phyloP scores from a whole-genome alignment of 2,329 filamentous ascomycete genomes.

The Apiospora koreana region DNA sequence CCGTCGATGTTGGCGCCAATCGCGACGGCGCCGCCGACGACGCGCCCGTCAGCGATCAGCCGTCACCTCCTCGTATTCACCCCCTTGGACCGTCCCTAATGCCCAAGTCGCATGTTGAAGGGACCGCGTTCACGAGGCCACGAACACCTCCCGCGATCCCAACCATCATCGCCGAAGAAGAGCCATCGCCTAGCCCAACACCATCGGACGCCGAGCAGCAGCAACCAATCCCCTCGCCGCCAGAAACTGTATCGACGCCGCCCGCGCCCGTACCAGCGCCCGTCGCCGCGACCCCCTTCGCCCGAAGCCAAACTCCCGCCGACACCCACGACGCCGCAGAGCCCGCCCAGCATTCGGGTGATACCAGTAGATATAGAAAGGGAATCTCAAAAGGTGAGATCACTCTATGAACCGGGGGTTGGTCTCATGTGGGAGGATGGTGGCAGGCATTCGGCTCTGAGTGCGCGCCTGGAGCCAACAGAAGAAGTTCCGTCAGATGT shows the following conservation, averaged over 20 bases:
- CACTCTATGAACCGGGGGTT: conserved; percentile 62
- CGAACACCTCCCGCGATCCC: not conserved
- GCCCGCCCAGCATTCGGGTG: conserved; percentile 50
- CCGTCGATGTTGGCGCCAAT: conserved; percentile 27
- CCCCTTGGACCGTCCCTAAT: conserved; percentile 25
- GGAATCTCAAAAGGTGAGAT: conserved; percentile 69
- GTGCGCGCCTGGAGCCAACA: conserved; percentile 50
- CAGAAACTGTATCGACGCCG: not conserved
- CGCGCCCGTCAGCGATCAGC: conserved; percentile 13
- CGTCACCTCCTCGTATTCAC: conserved; percentile 27
- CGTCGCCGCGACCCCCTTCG: conserved; percentile 13
- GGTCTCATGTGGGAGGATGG: conserved; percentile 55
- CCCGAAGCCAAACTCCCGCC: conserved; percentile 14
- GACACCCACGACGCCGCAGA: conserved; percentile 20
- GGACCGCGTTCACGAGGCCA: conserved; percentile 14
- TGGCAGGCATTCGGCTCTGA: conserved; percentile 45
- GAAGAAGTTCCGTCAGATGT: conserved; percentile 53
- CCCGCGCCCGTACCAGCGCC: conserved; percentile 6
- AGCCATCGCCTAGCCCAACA: not conserved
- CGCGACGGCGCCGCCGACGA: conserved; percentile 21
- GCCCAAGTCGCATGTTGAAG: conserved; percentile 18
- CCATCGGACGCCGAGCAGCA: not conserved
- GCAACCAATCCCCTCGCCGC: not conserved
- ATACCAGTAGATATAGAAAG: conserved; percentile 58
- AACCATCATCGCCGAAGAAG: conserved; percentile 8